These are phyloP conservation scores for Sicyos baderoa DNA, from an alignment of 306 rosid genomes.

Conservation along the genomic window DNA sequence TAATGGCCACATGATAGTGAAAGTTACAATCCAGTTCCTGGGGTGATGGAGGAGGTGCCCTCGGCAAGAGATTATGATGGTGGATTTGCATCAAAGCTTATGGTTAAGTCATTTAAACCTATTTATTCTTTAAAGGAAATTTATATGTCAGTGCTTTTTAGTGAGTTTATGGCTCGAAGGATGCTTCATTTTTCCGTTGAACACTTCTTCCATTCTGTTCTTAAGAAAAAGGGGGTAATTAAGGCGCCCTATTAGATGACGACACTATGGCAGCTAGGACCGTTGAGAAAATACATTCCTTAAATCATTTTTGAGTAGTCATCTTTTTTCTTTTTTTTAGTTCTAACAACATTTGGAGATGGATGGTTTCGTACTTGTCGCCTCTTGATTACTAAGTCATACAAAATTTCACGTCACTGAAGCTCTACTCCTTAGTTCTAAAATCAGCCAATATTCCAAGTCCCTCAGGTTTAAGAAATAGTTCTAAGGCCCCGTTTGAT, in stretches of 20 bases:
- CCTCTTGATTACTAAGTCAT: no score
- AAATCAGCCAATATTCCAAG: not conserved
- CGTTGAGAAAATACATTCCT: not conserved
- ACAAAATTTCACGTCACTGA: no score
- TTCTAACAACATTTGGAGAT: no score
- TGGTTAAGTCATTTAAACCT: slow-evolving; percentile 42
- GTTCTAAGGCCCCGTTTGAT: no score
- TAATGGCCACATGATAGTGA: slow-evolving; percentile 46
- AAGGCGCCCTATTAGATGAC: not conserved
- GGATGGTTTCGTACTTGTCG: no score
- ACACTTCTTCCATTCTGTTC: not conserved
- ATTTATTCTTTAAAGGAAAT: not conserved
- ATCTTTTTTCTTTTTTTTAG: no score
- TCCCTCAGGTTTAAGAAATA: not conserved
- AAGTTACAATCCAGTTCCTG: slow-evolving; percentile 91
- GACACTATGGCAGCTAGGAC: not conserved
- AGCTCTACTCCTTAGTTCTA: no score
- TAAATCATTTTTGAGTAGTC: not conserved
- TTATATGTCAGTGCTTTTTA: not conserved
- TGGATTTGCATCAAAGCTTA: slow-evolving; percentile 89
- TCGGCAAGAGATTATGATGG: slow-evolving; percentile 80
- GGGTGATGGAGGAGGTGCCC: slow-evolving; percentile 85
- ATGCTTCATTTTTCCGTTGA: slow-evolving; percentile 3
- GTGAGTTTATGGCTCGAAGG: not conserved
- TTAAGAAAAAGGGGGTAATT: not conserved